Evolutionary conservation across 1,284 basidiomycete species (phyloP).

Genomic region (Pseudozyma hubeiensis): DNA sequence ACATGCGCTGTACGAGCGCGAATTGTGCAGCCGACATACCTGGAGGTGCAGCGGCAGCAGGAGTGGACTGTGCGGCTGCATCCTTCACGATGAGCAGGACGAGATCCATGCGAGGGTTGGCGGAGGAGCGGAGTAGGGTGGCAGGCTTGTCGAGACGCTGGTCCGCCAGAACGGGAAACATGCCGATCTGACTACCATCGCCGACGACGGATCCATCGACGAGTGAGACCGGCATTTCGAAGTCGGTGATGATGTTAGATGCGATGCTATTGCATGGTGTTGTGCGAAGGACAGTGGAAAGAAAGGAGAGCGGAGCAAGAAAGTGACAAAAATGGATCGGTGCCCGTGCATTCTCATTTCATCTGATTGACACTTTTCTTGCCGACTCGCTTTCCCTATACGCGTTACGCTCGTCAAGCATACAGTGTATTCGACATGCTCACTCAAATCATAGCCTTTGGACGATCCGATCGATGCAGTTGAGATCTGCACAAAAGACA

Average conservation of each 20-base stretch:
- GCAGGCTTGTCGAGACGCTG: conserved; percentile 33
- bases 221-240: conserved; percentile 24
- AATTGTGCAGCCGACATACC: conserved; percentile 49
- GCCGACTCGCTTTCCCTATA: conserved; percentile 1
- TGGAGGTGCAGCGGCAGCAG: conserved; percentile 20
- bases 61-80: conserved; percentile 14
- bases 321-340: not conserved
- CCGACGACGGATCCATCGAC: conserved; percentile 37
- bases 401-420: not conserved
- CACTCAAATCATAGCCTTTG: too few species aligned
- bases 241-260: not conserved
- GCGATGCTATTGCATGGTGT: not conserved
- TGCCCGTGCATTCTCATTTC: not conserved
- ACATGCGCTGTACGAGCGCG: conserved; percentile 46
- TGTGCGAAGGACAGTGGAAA: not conserved
- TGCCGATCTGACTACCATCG: conserved; percentile 41
- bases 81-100: conserved; percentile 40
- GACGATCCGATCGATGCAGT: too few species aligned
- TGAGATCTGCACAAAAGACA: too few species aligned
- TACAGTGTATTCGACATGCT: too few species aligned
- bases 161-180: conserved; percentile 40
- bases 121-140: conserved; percentile 29
- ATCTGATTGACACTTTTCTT: conserved; percentile 6
- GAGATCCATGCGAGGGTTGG: conserved; percentile 56
- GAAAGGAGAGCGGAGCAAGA: not conserved